Conservation (phyloP, 441 rosid genomes). For the Kokia cookei region DNA sequence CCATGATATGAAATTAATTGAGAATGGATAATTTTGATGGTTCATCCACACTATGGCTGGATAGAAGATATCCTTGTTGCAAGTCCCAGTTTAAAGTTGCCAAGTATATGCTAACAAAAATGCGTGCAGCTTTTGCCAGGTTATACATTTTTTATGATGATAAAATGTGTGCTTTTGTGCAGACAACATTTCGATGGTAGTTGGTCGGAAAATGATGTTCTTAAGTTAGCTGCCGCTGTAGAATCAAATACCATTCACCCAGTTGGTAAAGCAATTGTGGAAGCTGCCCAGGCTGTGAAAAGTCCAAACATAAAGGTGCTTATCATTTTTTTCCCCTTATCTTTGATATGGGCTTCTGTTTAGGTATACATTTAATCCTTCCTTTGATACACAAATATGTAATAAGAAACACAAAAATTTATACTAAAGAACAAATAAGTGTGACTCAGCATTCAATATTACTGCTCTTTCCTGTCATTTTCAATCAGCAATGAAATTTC, state of each 20-base stretch:
- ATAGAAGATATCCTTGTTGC: neutral
- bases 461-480: neutral
- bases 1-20: neutral
- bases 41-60: neutral
- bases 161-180: conserved; percentile 26
- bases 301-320: conserved; percentile 53
- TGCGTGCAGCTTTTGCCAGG: neutral
- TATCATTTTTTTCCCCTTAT: neutral
- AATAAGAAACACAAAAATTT: neutral
- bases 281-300: conserved; percentile 62
- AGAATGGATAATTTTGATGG: neutral
- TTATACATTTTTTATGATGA: conserved; percentile 4
- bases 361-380: neutral
- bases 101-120: neutral
- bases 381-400: neutral
- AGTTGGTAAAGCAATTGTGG: conserved; percentile 87
- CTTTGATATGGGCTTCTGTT: neutral
- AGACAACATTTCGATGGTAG: conserved; percentile 33
- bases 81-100: neutral
- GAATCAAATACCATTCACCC: conserved; percentile 94
- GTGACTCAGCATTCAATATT: neutral
- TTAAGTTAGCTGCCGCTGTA: conserved; percentile 84
- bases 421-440: neutral
- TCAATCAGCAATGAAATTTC: neutral
- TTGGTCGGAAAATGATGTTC: conserved; percentile 68